These are phyloP conservation scores for Deuterostichococcus epilithicus DNA, from an alignment of 139 green algal species.

Conservation along the genomic window DNA sequence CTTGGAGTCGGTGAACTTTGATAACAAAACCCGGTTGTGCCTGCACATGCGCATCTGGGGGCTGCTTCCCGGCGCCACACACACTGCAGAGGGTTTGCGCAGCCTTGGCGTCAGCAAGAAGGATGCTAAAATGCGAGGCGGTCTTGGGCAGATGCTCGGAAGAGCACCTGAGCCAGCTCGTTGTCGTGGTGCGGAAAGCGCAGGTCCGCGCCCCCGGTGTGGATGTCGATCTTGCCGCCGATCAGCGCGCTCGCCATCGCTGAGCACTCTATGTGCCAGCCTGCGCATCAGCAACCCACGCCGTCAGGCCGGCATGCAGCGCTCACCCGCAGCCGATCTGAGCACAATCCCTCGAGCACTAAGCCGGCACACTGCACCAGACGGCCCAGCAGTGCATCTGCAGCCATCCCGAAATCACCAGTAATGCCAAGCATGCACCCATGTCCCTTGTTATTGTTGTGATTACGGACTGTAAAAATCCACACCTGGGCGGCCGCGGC, in stretches of 20 bases:
- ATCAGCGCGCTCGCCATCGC: conserved; percentile 91
- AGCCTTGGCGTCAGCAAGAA: not conserved
- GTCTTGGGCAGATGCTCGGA: no score
- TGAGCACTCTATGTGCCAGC: conserved; percentile 99
- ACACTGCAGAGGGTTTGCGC: not conserved
- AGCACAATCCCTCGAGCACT: not conserved
- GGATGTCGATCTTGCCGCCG: conserved; percentile 87
- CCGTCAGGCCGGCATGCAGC: not conserved
- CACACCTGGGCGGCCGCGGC: conserved; percentile 66
- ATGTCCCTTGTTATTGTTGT: no score
- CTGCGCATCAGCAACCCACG: conserved; percentile 29
- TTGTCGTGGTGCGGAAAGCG: conserved; percentile 99
- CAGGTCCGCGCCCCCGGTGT: conserved; percentile 93
- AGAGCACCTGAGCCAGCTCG: conserved; percentile 89
- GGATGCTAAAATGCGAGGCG: conserved; percentile 66
- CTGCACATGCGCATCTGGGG: not conserved
- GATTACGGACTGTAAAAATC: no score
- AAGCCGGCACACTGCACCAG: not conserved
- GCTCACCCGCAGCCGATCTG: not conserved
- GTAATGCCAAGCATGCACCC: no score
- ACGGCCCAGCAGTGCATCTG: no score
- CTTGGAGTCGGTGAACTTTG: no score
- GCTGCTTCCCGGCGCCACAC: not conserved
- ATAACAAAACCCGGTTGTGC: no score
- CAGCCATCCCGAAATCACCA: no score